Evolutionary conservation across 495 filamentous ascomycete species (phyloP).

Genomic region (Oidiodendron maius): DNA sequence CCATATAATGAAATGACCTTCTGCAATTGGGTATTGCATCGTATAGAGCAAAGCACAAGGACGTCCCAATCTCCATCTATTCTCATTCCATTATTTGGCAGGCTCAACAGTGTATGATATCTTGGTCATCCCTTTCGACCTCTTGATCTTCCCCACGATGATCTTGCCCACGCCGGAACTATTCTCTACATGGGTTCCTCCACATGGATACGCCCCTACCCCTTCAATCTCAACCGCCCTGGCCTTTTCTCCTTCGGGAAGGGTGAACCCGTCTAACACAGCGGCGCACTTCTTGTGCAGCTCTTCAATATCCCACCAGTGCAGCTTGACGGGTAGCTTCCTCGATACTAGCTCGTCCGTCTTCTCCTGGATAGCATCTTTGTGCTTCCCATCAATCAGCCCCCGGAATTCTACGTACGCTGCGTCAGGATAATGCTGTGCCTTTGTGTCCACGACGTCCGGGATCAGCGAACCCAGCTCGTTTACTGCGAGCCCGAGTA

Average conservation of each 20-base stretch:
- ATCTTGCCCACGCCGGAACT: conserved; percentile 46
- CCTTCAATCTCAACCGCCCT: conserved; percentile 55
- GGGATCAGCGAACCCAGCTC: conserved; percentile 33
- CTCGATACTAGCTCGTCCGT: conserved; percentile 45
- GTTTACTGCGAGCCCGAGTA: conserved; percentile 53
- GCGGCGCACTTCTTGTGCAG: conserved; percentile 24
- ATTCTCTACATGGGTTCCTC: conserved; percentile 56
- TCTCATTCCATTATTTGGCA: no score
- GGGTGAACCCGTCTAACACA: conserved; percentile 32
- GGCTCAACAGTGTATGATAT: conserved; percentile 7
- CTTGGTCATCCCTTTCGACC: conserved; percentile 40
- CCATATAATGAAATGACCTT: no score
- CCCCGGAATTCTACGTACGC: conserved; percentile 55
- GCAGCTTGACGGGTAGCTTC: conserved; percentile 48
- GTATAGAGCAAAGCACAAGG: no score
- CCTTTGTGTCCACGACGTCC: conserved; percentile 53
- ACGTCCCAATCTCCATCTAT: no score
- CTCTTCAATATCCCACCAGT: conserved; percentile 54
- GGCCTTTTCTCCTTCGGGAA: conserved; percentile 44
- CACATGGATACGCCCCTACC: conserved; percentile 39
- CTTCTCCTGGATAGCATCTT: conserved; percentile 47
- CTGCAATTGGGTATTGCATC: no score
- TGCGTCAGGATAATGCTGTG: conserved; percentile 55
- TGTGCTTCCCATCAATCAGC: conserved; percentile 52
- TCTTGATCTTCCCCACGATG: conserved; percentile 53